These are phyloP conservation scores for Phytophthora tubulina DNA, from an alignment of 352 stramenopile genomes.

Conservation along the genomic window DNA sequence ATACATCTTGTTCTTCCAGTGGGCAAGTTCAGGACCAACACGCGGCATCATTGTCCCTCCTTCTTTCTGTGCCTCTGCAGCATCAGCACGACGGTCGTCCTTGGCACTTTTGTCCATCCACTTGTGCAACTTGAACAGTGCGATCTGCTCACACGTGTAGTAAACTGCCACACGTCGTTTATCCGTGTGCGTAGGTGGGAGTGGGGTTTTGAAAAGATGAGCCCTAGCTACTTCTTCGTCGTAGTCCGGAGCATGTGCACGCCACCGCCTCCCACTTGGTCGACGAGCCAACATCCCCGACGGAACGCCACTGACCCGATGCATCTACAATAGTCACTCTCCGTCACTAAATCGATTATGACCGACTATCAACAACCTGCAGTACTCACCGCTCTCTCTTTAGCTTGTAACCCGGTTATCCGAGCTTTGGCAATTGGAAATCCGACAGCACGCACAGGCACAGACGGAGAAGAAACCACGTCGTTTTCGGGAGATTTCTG, in stretches of 20 bases:
- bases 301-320: constrained; percentile 29
- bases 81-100: constrained; percentile 32
- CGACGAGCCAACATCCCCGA: constrained; percentile 25
- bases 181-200: constrained; percentile 43
- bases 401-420: constrained; percentile 30
- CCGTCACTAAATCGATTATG: constrained; percentile 1
- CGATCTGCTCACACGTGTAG: constrained; percentile 76
- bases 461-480: background rate
- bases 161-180: constrained; percentile 72
- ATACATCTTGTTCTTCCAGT: constrained; percentile 78
- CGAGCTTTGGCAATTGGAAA: constrained; percentile 28
- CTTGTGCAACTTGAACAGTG: constrained; percentile 78
- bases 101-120: constrained; percentile 57
- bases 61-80: constrained; percentile 1
- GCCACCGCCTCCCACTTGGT: constrained; percentile 43
- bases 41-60: background rate
- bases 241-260: constrained; percentile 46
- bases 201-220: constrained; percentile 44
- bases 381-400: constrained; percentile 32
- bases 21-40: constrained; percentile 15
- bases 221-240: constrained; percentile 49
- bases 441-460: constrained; percentile 28
- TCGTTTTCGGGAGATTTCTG: constrained; percentile 3
- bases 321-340: constrained; percentile 33
- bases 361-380: background rate